Evolutionary conservation across 2,329 filamentous ascomycete genomes (phyloP).

Genomic region (Tolypocladium nubicola): DNA sequence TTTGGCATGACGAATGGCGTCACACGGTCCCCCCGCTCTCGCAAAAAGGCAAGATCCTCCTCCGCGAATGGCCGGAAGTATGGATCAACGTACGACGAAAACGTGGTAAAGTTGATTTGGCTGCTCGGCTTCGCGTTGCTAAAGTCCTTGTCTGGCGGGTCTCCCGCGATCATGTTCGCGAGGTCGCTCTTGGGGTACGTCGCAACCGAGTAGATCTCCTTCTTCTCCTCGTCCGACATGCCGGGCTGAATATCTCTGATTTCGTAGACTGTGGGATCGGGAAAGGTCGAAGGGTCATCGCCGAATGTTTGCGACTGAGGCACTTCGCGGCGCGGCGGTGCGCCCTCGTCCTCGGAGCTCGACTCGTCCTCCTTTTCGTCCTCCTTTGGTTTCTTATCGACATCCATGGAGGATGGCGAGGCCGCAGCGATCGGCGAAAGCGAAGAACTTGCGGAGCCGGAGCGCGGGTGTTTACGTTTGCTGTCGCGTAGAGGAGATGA

Average conservation of each 20-base stretch:
- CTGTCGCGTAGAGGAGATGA: conserved; percentile 43
- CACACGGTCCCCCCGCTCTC: conserved; percentile 78
- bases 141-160: conserved; percentile 89
- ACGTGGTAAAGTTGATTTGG: conserved; percentile 89
- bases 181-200: conserved; percentile 74
- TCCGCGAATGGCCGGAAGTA: conserved; percentile 85
- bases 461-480: conserved; percentile 42
- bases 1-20: conserved; percentile 79
- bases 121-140: conserved; percentile 87
- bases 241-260: conserved; percentile 64
- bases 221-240: conserved; percentile 79
- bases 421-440: conserved; percentile 43
- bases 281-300: conserved; percentile 81
- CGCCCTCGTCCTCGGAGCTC: conserved; percentile 48
- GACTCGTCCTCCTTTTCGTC: conserved; percentile 31
- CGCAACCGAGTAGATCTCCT: conserved; percentile 78
- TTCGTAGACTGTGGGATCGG: conserved; percentile 88
- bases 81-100: conserved; percentile 84
- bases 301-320: conserved; percentile 85
- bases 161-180: conserved; percentile 74
- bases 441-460: conserved; percentile 48
- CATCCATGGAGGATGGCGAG: conserved; percentile 46
- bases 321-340: conserved; percentile 50
- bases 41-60: conserved; percentile 86
- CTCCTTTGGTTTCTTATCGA: conserved; percentile 41